Evolutionary conservation across 83 land plant species (phyloP), one percentile per base, ranked within the genome.

Genomic region (Diphasiastrum complanatum): DNA sequence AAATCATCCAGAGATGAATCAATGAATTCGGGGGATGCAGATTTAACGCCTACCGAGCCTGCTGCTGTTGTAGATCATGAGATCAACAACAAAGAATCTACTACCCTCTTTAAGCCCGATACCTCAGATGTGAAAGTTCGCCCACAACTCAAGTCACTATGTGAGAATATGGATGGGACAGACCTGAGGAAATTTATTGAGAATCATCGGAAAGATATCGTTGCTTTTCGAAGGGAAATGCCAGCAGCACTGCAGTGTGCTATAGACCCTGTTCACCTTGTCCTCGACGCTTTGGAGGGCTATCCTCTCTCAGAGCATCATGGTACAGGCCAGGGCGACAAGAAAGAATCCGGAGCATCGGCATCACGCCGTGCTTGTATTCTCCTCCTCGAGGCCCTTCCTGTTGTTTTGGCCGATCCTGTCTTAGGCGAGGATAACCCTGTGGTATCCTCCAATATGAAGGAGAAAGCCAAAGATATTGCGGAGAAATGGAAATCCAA

Each of bases 111-210:
- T 12, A 50, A 50, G 12, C 22, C 53, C 11, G 53, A 11, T 18
- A 23, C 22, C 12, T 12, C 53, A 10, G 53, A 50, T 16, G 53
- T 50, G 53, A 50, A 23, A 23, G 53, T 50, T n/a, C 53, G 53
- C 14, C 53, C 53, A 50, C 24, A 50, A 23, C 23, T 50, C 14
- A 50, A 50, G 22, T 11, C 53, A 50, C 23, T 50, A 18, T 50
- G 53, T 50, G 53, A 50, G 23, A 50, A 50, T 24, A 50, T 50
- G 53, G 53, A 50, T 24, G 53, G 53, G 53, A 23, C 16, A 50
- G 53, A 23, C 16, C 22, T n/a, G n/a, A n/a, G n/a, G n/a, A n/a
- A n/a, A n/a, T n/a, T n/a, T n/a, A n/a, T n/a, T n/a, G n/a, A n/a
- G n/a, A n/a, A n/a, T n/a, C n/a, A n/a, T n/a, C n/a, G n/a, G n/a